A percentile compares a stretch with the other conserved stretches of the same genome.
Conservation (phyloP, 2,329 filamentous ascomycete species). For the Rutstroemia sp. region DNA sequence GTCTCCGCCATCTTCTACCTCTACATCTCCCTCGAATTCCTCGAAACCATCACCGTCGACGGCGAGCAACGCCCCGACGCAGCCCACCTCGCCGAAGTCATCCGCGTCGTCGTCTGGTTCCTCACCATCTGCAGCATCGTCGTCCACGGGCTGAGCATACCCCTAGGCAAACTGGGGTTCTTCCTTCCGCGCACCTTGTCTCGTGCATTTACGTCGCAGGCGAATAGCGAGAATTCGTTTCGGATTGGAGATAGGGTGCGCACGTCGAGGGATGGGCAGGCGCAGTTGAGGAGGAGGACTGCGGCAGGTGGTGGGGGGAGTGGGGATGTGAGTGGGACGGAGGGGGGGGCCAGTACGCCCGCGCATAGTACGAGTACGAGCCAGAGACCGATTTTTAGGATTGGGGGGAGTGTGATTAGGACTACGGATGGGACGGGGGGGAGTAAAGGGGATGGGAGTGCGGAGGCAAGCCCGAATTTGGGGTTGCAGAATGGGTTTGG, state of each 20-base stretch:
- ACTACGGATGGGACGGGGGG: not conserved
- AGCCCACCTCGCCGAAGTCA: constrained; percentile 53
- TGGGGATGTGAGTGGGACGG: not conserved
- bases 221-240: constrained; percentile 8
- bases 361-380: constrained; percentile 2
- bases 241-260: no score
- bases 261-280: not conserved
- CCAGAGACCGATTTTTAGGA: constrained; percentile 30
- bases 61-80: constrained; percentile 60
- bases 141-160: constrained; percentile 77
- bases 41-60: constrained; percentile 50
- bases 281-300: not conserved
- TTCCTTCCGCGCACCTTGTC: constrained; percentile 59
- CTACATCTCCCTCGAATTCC: constrained; percentile 71
- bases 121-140: constrained; percentile 75
- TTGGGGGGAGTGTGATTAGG: constrained; percentile 32
- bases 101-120: constrained; percentile 78
- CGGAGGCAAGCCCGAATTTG: not conserved
- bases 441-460: not conserved
- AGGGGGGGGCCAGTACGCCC: not conserved
- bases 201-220: constrained; percentile 23
- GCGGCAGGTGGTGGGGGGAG: not conserved
- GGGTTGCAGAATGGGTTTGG: not conserved
- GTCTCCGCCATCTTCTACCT: constrained; percentile 89
- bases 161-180: constrained; percentile 56